Evolutionary conservation across 768 basidiomycete genomes (phyloP), one percentile per base, ranked within the genome.

Genomic region (Naematelia encephala): DNA sequence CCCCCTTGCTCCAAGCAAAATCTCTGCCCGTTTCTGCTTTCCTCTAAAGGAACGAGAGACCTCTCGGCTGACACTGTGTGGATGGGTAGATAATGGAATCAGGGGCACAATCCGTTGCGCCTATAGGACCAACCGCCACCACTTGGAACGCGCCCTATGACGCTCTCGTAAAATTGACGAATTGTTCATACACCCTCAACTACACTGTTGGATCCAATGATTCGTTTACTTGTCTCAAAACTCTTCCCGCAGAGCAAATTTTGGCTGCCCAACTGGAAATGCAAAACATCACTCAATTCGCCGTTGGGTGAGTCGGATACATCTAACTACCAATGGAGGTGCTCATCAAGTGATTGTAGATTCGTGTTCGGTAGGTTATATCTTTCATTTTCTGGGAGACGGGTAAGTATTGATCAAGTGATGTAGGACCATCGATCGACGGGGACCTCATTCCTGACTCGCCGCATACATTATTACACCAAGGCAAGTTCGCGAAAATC

Each of bases 401-500:
- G 46, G 47, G 56, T 63, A 34, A 59, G 53, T 1, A 13, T n/a
- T n/a, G n/a, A n/a, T n/a, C n/a, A n/a, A n/a, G n/a, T n/a, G n/a
- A n/a, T n/a, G 26, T 28, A 61, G 63, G 55, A 3, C 75, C 75
- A 8, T 63, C 60, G 28, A 72, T 77, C 61, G 75, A 77, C 48
- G 70, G 67, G 8, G 64, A 66, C 44, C 25, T 74, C 16, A 63
- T 77, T 50, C 70, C 73, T 14, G 68, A 56, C 23, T 69, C 67
- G 10, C 75, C 75, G 13, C 63, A 68, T 27, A 54, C 53, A 5
- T 51, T 75, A 19, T 39, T 77, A 29, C 56, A 56, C 16, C 19
- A 64, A 22, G 75, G 75, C 26, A 51, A 61, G 39, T 75, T 74
- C 54, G 65, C 64, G 1, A 59, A 64, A 22, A 66, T 64, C 28